phyloP scores from a whole-genome alignment of 108 stramenopile genomes.

The Nitzschia sp. region DNA sequence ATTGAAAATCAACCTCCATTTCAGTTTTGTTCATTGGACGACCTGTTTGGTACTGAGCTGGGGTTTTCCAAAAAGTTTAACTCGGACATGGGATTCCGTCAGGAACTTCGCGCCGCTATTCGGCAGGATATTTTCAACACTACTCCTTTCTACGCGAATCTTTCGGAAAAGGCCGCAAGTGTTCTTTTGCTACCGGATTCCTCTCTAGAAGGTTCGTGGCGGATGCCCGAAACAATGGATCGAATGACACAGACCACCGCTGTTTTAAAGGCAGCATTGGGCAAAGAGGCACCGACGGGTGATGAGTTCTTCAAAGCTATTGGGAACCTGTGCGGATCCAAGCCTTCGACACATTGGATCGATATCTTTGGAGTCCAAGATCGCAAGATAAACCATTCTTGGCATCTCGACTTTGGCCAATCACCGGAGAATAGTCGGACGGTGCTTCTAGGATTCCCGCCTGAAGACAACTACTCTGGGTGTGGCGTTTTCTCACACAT shows the following conservation, averaged over 20 bases:
- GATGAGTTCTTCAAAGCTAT: conserved; percentile 69
- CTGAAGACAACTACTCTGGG: conserved; percentile 61
- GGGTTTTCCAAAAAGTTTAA: conserved; percentile 39
- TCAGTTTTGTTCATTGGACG: conserved; percentile 50
- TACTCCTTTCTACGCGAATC: conserved; percentile 57
- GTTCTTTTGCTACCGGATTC: conserved; percentile 73
- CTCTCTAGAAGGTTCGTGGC: conserved; percentile 79
- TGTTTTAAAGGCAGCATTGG: conserved; percentile 48
- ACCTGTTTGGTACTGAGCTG: conserved; percentile 36
- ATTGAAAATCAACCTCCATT: conserved; percentile 27
- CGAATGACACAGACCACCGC: conserved; percentile 54
- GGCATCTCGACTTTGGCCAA: conserved; percentile 71
- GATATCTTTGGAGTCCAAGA: conserved; percentile 75
- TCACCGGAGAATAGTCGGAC: conserved; percentile 50
- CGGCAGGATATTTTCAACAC: conserved; percentile 78
- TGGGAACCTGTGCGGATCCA: conserved; percentile 59
- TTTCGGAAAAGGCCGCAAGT: conserved; percentile 64
- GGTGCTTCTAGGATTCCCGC: conserved; percentile 77
- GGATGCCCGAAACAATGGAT: conserved; percentile 25
- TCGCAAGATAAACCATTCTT: conserved; percentile 63
- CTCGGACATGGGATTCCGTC: conserved; percentile 46
- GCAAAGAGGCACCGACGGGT: conserved; percentile 58
- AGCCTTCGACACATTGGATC: conserved; percentile 75
- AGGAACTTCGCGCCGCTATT: conserved; percentile 54
- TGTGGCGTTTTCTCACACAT: conserved; percentile 77